phyloP scores from a whole-genome alignment of 495 filamentous ascomycete species.

The Thermothielavioides terrestris region DNA sequence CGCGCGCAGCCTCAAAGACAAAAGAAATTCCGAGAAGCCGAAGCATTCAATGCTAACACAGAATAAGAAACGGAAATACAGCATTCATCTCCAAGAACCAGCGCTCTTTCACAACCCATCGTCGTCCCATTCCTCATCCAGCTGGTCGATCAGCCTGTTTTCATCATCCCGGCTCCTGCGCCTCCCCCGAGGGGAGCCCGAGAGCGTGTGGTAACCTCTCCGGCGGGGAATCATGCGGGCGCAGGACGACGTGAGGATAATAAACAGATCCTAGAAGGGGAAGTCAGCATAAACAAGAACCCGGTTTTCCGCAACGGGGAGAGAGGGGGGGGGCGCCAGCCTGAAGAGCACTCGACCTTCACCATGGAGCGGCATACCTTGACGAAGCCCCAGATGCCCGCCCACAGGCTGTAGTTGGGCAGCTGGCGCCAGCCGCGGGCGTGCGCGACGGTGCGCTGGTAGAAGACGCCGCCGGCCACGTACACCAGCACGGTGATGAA shows the following conservation, averaged over 20 bases:
- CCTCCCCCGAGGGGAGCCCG: conserved; percentile 37
- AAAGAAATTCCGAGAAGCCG: background rate
- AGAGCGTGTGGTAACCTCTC: conserved; percentile 55
- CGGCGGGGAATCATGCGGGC: conserved; percentile 54
- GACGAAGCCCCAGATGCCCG: conserved; percentile 73
- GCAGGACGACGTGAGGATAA: conserved; percentile 71
- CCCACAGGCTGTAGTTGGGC: conserved; percentile 90
- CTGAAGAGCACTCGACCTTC: no score
- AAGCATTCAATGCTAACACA: background rate
- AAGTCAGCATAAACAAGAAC: conserved; percentile 1
- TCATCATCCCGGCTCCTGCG: conserved; percentile 63
- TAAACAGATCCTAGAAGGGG: conserved; percentile 60
- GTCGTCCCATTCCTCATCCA: conserved; percentile 85
- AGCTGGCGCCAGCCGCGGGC: conserved; percentile 92
- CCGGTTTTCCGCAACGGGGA: no score
- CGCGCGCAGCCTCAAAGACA: background rate
- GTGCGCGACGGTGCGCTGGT: conserved; percentile 90
- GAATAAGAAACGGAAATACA: background rate
- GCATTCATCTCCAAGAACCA: no score
- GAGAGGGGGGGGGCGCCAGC: no score
- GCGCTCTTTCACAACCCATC: conserved; percentile 2
- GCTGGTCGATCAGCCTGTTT: conserved; percentile 88
- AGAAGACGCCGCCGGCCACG: conserved; percentile 84
- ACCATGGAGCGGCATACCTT: conserved; percentile 49
- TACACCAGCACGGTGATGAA: conserved; percentile 81